Conservation (phyloP, 2,329 filamentous ascomycete species). For the Delphinella strobiligena region DNA sequence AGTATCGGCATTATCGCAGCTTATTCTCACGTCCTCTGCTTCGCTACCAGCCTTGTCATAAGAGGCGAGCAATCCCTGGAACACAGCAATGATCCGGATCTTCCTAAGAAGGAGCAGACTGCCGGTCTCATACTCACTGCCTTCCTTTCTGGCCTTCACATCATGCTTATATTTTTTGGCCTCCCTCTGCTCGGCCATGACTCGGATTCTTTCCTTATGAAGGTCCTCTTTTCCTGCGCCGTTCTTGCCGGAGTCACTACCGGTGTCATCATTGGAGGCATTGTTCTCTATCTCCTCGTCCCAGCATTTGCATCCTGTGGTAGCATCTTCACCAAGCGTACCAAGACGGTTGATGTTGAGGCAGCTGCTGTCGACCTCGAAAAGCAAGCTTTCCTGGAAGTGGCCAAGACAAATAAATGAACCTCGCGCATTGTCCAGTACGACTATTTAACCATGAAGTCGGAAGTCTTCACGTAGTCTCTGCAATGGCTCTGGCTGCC, state of each 20-base stretch:
- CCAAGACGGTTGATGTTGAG: too few species aligned
- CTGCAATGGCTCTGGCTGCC: too few species aligned
- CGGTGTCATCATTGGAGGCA: slow-evolving; percentile 2
- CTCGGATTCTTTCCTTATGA: slow-evolving; percentile 5
- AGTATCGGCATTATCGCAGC: slow-evolving; percentile 5
- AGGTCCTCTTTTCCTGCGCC: slow-evolving; percentile 5
- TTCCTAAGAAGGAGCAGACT: slow-evolving; percentile 5
- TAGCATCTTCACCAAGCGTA: background rate
- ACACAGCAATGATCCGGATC: slow-evolving; percentile 1
- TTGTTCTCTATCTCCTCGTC: slow-evolving; percentile 2
- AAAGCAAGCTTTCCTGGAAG: too few species aligned
- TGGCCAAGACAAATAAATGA: too few species aligned
- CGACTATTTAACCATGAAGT: too few species aligned
- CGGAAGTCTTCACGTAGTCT: too few species aligned
- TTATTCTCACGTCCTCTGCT: slow-evolving; percentile 5
- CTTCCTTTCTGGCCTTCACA: slow-evolving; percentile 6
- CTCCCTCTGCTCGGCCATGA: slow-evolving; percentile 4
- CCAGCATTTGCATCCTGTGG: background rate
- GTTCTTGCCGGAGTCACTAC: slow-evolving; percentile 5
- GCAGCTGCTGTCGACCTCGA: too few species aligned
- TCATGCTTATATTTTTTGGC: slow-evolving; percentile 6
- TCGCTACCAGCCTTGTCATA: slow-evolving; percentile 2
- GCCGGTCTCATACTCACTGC: slow-evolving; percentile 5
- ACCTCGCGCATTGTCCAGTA: too few species aligned
- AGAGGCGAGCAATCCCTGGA: background rate